Evolutionary conservation across 2,329 filamentous ascomycete genomes (phyloP).

Genomic region (Ceratocystiopsis sp.): DNA sequence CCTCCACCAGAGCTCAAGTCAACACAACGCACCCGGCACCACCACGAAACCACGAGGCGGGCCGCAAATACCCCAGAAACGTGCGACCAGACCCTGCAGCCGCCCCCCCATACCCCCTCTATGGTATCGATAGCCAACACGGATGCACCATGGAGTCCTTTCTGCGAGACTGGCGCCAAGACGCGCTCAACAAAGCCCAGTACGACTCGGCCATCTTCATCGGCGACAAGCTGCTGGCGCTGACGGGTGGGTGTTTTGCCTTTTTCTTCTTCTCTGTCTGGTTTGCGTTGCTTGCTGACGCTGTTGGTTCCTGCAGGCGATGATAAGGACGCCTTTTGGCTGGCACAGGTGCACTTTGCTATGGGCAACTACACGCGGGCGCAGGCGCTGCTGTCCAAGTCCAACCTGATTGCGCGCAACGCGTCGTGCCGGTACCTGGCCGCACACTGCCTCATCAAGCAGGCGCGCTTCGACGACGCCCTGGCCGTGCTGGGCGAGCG

Average conservation of each 20-base stretch:
- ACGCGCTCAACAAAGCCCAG: conserved; percentile 88
- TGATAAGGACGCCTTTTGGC: conserved; percentile 88
- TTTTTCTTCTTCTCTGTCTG: no score
- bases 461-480: conserved; percentile 78
- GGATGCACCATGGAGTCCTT: conserved; percentile 62
- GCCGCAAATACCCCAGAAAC: no score
- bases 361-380: conserved; percentile 91
- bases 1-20: no score
- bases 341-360: conserved; percentile 94
- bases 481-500: conserved; percentile 74
- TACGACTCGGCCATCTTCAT: conserved; percentile 95
- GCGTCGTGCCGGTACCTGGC: conserved; percentile 84
- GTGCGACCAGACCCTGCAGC: no score
- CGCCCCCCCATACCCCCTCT: no score
- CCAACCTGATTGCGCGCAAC: conserved; percentile 66
- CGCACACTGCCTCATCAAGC: conserved; percentile 86
- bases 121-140: no score
- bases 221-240: conserved; percentile 85
- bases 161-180: conserved; percentile 84
- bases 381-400: conserved; percentile 66
- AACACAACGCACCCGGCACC: no score
- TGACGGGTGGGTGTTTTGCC: conserved; percentile 36
- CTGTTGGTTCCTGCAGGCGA: conserved; percentile 34
- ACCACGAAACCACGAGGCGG: no score
- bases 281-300: no score